Evolutionary conservation across 169 alveolate genomes (phyloP), one percentile per base, ranked within the genome.

Genomic region (Plasmodium knowlesi): DNA sequence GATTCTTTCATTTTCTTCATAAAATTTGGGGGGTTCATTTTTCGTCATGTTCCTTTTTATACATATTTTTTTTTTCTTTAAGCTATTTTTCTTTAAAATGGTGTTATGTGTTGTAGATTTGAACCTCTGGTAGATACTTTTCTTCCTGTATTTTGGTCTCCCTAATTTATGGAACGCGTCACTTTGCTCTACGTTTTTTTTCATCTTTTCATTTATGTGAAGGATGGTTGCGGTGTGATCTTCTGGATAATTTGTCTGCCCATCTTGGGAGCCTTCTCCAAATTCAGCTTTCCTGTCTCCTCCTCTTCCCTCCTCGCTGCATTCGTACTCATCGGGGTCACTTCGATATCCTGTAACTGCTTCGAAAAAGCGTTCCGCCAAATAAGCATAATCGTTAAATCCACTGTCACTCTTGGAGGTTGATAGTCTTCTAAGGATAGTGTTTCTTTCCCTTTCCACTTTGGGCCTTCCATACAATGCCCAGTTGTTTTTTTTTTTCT

Each of bases 401-500:
- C 88, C 94, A 71, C 82, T 71, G 50, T 78, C 88, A 61, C 94
- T 88, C 70, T 79, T 88, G 30, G 94, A 88, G 28, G 85, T 19
- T 9, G 86, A 88, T 61, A 88, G 30, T 8, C 73, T 78, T 80
- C 46, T 88, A 53, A 88, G 81, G 46, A 78, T 67, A n/a, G 28
- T 67, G 19, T 88, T 78, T 78, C 84, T 78, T 88, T 88, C 89
- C 72, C 82, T 88, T 61, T 88, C 81, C 32, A 88, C 94, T 34
- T 73, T 37, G 30, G 94, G 94, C 71, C 94, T 88, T 78, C 94
- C 94, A 88, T 88, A 88, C 39, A 79, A 12, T 3, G 94, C 85
- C 94, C 94, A 88, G 50, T 79, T 88, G 37, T 88, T 88, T 88
- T 88, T 88, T 88, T 88, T 88, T 74, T 76, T 85, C 37, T 85